Evolutionary conservation across 169 alveolate genomes (phyloP).

Genomic region (Cryptosporidium xiaoi): DNA sequence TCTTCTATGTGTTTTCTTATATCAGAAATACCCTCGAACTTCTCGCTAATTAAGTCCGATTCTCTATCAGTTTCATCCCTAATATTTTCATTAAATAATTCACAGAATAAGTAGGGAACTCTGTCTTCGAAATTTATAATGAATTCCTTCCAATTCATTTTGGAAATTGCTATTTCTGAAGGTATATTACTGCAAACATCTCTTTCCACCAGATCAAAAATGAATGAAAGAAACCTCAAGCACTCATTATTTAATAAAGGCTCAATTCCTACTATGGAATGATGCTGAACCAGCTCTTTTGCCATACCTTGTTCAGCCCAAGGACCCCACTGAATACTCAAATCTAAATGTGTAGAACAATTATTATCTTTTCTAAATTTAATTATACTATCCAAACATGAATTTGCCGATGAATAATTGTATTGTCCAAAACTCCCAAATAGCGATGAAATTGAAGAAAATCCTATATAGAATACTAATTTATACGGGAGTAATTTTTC

Average conservation of each 20-base stretch:
- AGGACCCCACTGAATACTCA: conserved; percentile 73
- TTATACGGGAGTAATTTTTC: conserved; percentile 68
- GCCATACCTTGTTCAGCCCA: conserved; percentile 76
- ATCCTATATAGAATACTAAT: conserved; percentile 76
- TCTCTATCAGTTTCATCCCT: neutral
- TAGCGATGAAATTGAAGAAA: conserved; percentile 81
- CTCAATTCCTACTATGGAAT: conserved; percentile 17
- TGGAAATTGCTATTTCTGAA: conserved; percentile 32
- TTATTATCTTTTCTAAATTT: conserved; percentile 70
- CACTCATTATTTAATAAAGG: conserved; percentile 38
- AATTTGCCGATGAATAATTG: conserved; percentile 82
- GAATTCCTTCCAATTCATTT: conserved; percentile 46
- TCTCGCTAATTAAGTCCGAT: conserved; percentile 12
- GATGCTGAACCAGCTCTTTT: conserved; percentile 20
- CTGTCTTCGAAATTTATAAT: conserved; percentile 20
- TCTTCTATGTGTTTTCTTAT: conserved; percentile 27
- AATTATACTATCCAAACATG: conserved; percentile 80
- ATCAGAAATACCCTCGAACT: conserved; percentile 21
- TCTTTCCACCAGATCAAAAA: conserved; percentile 24
- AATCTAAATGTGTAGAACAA: conserved; percentile 17
- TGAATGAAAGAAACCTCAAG: conserved; percentile 1
- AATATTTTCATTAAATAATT: neutral
- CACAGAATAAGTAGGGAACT: conserved; percentile 28
- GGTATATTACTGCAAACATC: neutral
- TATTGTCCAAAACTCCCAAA: conserved; percentile 82